Evolutionary conservation across 176 grass and related monocot species (phyloP).

Genomic region (Zea luxurians): DNA sequence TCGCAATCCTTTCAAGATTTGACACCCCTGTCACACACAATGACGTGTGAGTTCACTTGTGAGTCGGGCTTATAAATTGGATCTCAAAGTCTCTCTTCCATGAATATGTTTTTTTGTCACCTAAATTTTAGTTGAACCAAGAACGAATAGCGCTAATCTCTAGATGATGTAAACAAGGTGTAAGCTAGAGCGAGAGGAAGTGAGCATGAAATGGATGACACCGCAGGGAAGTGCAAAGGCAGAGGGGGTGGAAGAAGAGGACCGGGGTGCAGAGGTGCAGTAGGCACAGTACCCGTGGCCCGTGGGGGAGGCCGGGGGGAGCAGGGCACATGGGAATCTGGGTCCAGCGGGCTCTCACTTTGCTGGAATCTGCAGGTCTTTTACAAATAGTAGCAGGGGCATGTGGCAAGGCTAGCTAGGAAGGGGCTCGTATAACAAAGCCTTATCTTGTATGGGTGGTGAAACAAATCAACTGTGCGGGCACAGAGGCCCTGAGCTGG

Average conservation of each 20-base stretch:
- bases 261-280: not conserved
- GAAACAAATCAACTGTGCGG: constrained; percentile 23
- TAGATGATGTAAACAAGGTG: too few relatives aligned
- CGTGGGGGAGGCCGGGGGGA: not conserved
- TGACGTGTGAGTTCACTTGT: too few relatives aligned
- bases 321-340: constrained; percentile 61
- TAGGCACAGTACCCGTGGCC: constrained; percentile 26
- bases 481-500: not conserved
- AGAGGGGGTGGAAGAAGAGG: constrained; percentile 3
- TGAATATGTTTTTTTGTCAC: too few relatives aligned
- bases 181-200: too few relatives aligned
- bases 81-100: too few relatives aligned
- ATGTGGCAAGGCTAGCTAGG: not conserved
- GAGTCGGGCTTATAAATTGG: too few relatives aligned
- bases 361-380: constrained; percentile 57
- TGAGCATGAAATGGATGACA: not conserved
- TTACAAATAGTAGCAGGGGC: constrained; percentile 37
- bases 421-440: too few relatives aligned
- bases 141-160: too few relatives aligned
- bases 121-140: too few relatives aligned
- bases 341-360: constrained; percentile 48
- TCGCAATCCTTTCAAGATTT: too few relatives aligned
- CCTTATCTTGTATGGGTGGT: too few relatives aligned
- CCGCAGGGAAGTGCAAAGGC: constrained; percentile 19
- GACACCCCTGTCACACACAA: too few relatives aligned